Percentiles rank a stretch among this genome's conserved stretches.
phyloP scores from a whole-genome alignment of 352 stramenopile genomes.

The Phytopythium delawarense region DNA sequence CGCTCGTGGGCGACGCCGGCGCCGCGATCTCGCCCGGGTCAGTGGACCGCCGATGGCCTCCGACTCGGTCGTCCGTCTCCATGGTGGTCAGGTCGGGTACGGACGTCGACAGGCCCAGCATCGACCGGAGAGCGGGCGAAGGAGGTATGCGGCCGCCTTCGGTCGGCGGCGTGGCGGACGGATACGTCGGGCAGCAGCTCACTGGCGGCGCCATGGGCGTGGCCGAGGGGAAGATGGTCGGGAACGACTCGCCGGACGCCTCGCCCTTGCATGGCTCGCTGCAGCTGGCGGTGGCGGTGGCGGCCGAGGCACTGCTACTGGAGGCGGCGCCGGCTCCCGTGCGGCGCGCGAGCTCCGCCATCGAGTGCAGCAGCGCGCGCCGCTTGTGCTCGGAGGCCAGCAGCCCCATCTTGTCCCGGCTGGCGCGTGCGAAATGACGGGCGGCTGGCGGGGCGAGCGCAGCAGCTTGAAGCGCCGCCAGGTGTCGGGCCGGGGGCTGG shows the following conservation, averaged over 20 bases:
- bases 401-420: constrained; percentile 23
- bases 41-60: neutral
- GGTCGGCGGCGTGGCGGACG: constrained; percentile 9
- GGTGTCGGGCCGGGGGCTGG: neutral
- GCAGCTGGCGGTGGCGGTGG: neutral
- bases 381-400: constrained; percentile 30
- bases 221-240: constrained; percentile 4
- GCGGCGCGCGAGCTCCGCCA: constrained; percentile 28
- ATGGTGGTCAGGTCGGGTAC: constrained; percentile 6
- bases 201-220: constrained; percentile 7
- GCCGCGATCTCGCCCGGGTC: neutral
- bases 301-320: neutral
- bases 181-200: neutral
- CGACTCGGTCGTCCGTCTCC: neutral
- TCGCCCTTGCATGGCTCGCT: neutral
- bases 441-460: neutral
- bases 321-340: constrained; percentile 4
- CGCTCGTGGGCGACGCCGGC: constrained; percentile 15
- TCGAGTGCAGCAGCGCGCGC: constrained; percentile 30
- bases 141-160: constrained; percentile 6
- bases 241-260: neutral
- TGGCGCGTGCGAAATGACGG: constrained; percentile 3
- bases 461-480: neutral
- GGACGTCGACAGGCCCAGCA: constrained; percentile 13
- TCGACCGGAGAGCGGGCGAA: neutral